Evolutionary conservation across 23 red algal species (phyloP).

Genomic region (Agarophyton chilense): DNA sequence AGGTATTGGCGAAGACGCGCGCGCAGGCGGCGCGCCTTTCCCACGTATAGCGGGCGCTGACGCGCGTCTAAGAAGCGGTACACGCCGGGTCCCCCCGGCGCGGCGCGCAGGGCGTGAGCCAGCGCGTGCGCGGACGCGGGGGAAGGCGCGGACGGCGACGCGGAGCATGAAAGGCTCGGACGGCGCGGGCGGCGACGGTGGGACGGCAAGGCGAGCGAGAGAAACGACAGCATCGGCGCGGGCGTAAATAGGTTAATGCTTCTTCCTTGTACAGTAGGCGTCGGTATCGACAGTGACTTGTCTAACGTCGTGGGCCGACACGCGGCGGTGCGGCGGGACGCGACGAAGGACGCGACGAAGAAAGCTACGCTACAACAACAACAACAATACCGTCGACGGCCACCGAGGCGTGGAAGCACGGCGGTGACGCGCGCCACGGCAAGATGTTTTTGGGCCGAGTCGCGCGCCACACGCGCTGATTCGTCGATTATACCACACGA

Average conservation of each 20-base stretch:
- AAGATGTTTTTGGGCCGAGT: not conserved
- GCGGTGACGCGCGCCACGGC: not conserved
- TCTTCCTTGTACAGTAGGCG: no score
- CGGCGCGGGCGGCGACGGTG: no score
- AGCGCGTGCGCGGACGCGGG: conserved; percentile 11
- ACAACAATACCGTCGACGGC: no score
- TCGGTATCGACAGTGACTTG: no score
- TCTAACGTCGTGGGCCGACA: no score
- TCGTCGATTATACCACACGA: conserved; percentile 7
- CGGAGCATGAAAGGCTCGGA: not conserved
- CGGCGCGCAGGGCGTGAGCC: conserved; percentile 3
- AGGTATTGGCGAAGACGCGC: conserved; percentile 75
- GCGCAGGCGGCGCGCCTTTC: conserved; percentile 64
- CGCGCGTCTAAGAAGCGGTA: conserved; percentile 66
- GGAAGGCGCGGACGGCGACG: not conserved
- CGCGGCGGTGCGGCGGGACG: no score
- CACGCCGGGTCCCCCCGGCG: conserved; percentile 64
- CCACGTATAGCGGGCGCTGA: conserved; percentile 56
- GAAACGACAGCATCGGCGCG: no score
- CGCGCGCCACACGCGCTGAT: not conserved
- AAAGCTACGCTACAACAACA: no score
- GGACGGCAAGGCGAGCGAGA: no score
- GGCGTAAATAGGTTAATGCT: no score
- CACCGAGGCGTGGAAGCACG: not conserved
- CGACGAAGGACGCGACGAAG: no score